Percentiles rank a stretch among this genome's conserved stretches.
These are phyloP conservation scores for Deinandra increscens DNA, from an alignment of 129 eudicot species.

Conservation along the genomic window DNA sequence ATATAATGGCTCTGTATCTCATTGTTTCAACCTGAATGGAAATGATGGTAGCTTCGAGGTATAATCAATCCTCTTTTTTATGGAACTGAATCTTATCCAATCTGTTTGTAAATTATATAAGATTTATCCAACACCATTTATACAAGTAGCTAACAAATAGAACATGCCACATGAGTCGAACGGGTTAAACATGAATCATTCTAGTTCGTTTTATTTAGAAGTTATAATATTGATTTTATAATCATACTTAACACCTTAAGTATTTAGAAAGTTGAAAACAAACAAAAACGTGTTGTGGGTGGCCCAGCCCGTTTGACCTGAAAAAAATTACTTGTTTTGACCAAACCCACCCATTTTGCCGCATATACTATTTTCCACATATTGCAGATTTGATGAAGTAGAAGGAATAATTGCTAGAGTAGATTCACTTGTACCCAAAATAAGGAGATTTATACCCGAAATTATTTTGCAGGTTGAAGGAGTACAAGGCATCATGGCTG, in stretches of 20 bases:
- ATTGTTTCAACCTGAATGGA: slow-evolving; percentile 88
- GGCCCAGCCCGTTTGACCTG: background rate
- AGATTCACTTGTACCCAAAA: slow-evolving; percentile 11
- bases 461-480: slow-evolving; percentile 58
- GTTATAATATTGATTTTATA: background rate
- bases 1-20: slow-evolving; percentile 58
- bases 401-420: background rate
- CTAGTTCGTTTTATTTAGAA: background rate
- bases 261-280: background rate
- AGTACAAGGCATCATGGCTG: slow-evolving; percentile 83
- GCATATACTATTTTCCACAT: background rate
- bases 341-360: background rate
- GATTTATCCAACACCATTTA: background rate
- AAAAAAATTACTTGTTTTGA: background rate
- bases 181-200: background rate
- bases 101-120: background rate
- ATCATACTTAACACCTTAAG: background rate
- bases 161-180: background rate
- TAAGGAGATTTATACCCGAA: slow-evolving; percentile 5
- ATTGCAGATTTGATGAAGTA: no score
- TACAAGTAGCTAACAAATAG: background rate
- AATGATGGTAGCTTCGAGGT: slow-evolving; percentile 56
- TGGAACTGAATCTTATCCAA: background rate
- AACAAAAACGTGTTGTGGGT: background rate
- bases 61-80: slow-evolving; percentile 5